phyloP scores from a whole-genome alignment of 129 eudicot genomes.

The sunflower (Helianthus annuus) region DNA sequence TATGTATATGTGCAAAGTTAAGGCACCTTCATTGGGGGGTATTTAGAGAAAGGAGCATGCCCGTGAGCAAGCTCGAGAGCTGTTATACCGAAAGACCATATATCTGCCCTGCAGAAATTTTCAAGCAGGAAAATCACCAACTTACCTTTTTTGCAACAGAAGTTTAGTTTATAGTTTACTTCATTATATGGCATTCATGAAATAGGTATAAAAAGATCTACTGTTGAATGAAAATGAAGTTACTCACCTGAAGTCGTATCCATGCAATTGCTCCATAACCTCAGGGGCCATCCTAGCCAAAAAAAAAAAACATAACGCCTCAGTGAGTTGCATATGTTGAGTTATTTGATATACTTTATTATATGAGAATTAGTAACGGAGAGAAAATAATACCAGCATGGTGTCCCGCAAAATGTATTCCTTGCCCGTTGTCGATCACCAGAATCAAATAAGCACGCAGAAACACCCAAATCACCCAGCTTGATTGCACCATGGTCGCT shows the following conservation, averaged over 20 bases:
- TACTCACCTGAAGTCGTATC: slow-evolving; percentile 90
- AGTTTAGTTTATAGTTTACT: neutral
- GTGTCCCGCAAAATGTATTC: slow-evolving; percentile 57
- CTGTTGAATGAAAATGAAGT: neutral
- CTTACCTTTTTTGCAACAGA: neutral
- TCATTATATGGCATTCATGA: slow-evolving; percentile 13
- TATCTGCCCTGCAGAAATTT: slow-evolving; percentile 40
- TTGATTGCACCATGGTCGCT: slow-evolving; percentile 38
- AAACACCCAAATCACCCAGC: slow-evolving; percentile 49
- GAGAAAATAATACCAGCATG: slow-evolving; percentile 34
- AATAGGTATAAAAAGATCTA: neutral
- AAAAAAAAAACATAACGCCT: slow-evolving; percentile 4
- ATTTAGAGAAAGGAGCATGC: slow-evolving; percentile 49
- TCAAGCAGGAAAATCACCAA: slow-evolving; percentile 24
- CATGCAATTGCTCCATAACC: slow-evolving; percentile 96
- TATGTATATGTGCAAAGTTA: neutral
- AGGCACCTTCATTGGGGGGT: slow-evolving; percentile 42
- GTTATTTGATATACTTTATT: neutral
- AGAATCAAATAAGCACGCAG: slow-evolving; percentile 55
- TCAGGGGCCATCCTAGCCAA: slow-evolving; percentile 97
- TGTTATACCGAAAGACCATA: slow-evolving; percentile 51
- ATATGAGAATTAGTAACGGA: slow-evolving; percentile 5
- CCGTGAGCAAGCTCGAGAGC: slow-evolving; percentile 53
- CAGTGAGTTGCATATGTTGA: neutral
- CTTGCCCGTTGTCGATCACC: slow-evolving; percentile 54